These are phyloP conservation scores for Rhizomucor miehei DNA, from an alignment of 371 early-diverging fungal genomes.

Conservation along the genomic window DNA sequence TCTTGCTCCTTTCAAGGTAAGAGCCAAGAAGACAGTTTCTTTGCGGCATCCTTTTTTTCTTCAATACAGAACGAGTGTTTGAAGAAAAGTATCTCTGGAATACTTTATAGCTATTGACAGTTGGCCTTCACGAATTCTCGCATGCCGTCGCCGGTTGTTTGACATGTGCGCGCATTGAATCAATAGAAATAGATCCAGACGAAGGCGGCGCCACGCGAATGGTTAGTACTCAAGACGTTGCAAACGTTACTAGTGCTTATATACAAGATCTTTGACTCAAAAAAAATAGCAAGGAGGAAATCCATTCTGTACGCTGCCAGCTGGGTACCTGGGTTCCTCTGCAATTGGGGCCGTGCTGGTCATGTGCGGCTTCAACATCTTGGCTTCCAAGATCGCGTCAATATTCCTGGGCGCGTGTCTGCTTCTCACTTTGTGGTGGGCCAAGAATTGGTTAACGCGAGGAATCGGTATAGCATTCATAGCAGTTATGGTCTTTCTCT, in stretches of 20 bases:
- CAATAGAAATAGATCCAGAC: slow-evolving; percentile 85
- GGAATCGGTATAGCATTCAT: slow-evolving; percentile 76
- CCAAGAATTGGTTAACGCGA: slow-evolving; percentile 82
- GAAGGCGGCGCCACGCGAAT: slow-evolving; percentile 84
- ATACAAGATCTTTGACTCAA: neutral
- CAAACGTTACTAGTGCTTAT: too few relatives aligned
- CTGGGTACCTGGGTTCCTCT: slow-evolving; percentile 72
- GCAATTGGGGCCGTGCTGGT: slow-evolving; percentile 83
- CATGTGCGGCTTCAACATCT: slow-evolving; percentile 81
- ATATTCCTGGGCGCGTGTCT: slow-evolving; percentile 78
- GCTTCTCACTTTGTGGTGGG: slow-evolving; percentile 74
- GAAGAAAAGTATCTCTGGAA: neutral
- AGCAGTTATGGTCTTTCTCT: slow-evolving; percentile 71
- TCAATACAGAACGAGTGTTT: neutral
- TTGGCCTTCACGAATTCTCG: slow-evolving; percentile 77
- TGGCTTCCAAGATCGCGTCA: slow-evolving; percentile 80
- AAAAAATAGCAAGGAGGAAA: slow-evolving; percentile 56
- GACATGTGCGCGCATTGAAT: slow-evolving; percentile 83
- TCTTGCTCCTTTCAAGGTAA: slow-evolving; percentile 85
- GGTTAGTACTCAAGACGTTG: too few relatives aligned
- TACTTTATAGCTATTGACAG: slow-evolving; percentile 57
- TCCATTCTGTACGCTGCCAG: slow-evolving; percentile 68
- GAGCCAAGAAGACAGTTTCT: neutral
- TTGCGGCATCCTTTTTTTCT: slow-evolving; percentile 1
- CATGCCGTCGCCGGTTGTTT: slow-evolving; percentile 75